A percentile compares a stretch with the other conserved stretches of the same genome.
These are phyloP conservation scores for Cladosporium velox DNA, from an alignment of 2,329 filamentous ascomycete genomes.

Conservation along the genomic window DNA sequence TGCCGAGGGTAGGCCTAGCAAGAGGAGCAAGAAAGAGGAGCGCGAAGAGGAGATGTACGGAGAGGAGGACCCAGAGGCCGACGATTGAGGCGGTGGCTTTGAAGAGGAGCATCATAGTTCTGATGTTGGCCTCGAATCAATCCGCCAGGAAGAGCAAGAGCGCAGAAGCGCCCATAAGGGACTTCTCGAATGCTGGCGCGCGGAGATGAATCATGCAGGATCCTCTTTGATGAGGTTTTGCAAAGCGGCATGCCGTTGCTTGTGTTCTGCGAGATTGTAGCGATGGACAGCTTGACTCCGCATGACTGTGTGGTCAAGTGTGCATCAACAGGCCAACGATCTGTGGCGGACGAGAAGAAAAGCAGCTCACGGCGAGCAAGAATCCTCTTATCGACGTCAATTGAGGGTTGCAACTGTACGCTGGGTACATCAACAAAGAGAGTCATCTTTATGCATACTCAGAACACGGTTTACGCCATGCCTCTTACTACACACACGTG, in stretches of 20 bases:
- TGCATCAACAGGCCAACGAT: background rate
- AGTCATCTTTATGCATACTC: background rate
- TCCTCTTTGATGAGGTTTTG: background rate
- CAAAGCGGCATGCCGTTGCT: background rate
- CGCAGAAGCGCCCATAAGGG: background rate
- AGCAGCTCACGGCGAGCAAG: background rate
- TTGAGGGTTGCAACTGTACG: background rate
- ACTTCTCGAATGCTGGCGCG: background rate
- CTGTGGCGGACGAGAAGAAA: background rate
- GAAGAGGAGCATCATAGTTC: background rate
- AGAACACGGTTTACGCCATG: background rate
- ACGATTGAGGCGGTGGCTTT: constrained; percentile 25
- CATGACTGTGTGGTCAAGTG: background rate
- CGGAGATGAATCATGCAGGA: too few species aligned
- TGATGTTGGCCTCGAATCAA: background rate
- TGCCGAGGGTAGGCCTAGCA: constrained; percentile 37
- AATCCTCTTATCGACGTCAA: background rate
- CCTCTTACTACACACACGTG: background rate
- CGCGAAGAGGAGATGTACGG: constrained; percentile 75
- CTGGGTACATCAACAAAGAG: background rate
- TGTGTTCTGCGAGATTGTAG: background rate
- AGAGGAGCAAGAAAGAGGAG: constrained; percentile 37
- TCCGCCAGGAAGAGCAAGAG: background rate
- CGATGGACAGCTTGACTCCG: background rate
- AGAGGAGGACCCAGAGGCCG: constrained; percentile 71